phyloP scores from a whole-genome alignment of 352 stramenopile genomes.

The Globisporangium carolinianum region DNA sequence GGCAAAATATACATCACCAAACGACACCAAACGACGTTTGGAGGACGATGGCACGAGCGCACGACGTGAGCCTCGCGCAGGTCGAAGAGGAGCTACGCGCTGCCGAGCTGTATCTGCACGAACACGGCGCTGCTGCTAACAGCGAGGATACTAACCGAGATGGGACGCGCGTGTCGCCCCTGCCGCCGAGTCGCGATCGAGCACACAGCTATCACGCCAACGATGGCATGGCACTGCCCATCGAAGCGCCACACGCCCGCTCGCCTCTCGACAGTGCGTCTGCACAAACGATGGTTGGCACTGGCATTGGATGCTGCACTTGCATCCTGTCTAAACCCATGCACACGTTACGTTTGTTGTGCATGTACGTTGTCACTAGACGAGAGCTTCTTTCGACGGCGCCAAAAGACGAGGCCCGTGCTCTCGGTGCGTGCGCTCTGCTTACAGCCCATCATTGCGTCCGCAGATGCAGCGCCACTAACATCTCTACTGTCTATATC shows the following conservation, averaged over 20 bases:
- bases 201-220: not conserved
- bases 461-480: too few species aligned
- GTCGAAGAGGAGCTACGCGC: constrained; percentile 60
- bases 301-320: not conserved
- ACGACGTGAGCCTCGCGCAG: constrained; percentile 39
- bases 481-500: too few species aligned
- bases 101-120: constrained; percentile 52
- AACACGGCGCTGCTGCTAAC: constrained; percentile 1
- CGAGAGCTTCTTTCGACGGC: constrained; percentile 19
- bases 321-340: too few species aligned
- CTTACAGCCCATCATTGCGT: too few species aligned
- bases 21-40: not conserved
- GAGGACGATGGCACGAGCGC: constrained; percentile 2
- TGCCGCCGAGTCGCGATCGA: not conserved
- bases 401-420: constrained; percentile 23
- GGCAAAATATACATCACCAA: not conserved
- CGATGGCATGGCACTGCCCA: not conserved
- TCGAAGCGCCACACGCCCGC: not conserved
- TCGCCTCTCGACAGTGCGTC: not conserved
- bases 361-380: not conserved
- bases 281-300: too few species aligned
- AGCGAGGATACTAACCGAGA: not conserved
- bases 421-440: constrained; percentile 22
- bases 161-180: too few species aligned
- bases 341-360: too few species aligned